Conservation (phyloP, 352 stramenopile species). For the Phytophthora cactorum region DNA sequence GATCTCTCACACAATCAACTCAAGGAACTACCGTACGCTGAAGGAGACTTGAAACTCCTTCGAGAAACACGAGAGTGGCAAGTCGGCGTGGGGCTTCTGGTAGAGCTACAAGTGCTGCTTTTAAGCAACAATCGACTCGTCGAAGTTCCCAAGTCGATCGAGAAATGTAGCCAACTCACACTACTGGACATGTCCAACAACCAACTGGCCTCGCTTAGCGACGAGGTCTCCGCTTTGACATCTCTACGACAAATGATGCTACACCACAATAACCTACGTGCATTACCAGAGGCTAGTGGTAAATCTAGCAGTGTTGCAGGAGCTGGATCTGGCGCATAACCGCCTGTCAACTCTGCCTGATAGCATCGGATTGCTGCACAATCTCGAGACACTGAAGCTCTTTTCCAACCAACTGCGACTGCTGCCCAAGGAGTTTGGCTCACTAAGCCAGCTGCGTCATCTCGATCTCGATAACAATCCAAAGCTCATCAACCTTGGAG, state of each 20-base stretch:
- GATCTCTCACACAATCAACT: constrained; percentile 66
- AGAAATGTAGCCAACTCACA: constrained; percentile 49
- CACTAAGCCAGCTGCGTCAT: constrained; percentile 29
- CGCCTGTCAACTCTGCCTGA: constrained; percentile 44
- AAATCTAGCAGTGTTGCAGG: constrained; percentile 44
- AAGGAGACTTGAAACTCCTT: constrained; percentile 73
- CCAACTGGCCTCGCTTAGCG: constrained; percentile 34
- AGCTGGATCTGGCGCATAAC: constrained; percentile 52
- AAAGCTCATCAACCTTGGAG: constrained; percentile 42
- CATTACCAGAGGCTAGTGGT: constrained; percentile 52
- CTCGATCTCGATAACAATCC: constrained; percentile 55
- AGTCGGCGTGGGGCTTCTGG: constrained; percentile 62
- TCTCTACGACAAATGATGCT: constrained; percentile 47
- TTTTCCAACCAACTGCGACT: constrained; percentile 51
- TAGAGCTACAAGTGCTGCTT: constrained; percentile 45
- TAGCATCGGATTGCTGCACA: constrained; percentile 47
- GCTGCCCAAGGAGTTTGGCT: constrained; percentile 49
- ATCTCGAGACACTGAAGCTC: constrained; percentile 45
- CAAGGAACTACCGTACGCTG: constrained; percentile 60
- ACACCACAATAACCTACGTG: constrained; percentile 47
- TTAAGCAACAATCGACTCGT: constrained; percentile 64
- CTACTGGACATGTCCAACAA: constrained; percentile 66
- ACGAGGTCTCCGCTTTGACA: constrained; percentile 49
- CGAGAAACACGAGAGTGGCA: constrained; percentile 78
- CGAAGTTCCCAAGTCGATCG: constrained; percentile 52